A percentile compares a stretch with the other conserved stretches of the same genome.
These are phyloP conservation scores for Leucosporidium yakuticum DNA, from an alignment of 768 basidiomycete genomes.

Conservation along the genomic window DNA sequence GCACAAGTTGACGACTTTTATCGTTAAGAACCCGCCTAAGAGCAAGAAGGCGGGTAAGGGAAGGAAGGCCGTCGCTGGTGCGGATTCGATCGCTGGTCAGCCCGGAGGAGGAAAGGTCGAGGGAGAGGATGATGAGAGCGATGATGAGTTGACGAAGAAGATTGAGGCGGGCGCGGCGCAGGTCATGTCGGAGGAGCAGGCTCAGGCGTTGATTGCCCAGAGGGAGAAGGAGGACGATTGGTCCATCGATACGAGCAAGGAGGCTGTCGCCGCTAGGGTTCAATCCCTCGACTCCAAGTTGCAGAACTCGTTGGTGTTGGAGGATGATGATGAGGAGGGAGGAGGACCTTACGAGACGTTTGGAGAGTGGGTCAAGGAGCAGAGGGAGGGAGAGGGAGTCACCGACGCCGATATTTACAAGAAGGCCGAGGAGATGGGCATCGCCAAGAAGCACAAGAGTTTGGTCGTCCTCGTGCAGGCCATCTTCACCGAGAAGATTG, in stretches of 20 bases:
- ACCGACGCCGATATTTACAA: conserved; percentile 68
- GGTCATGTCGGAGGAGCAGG: conserved; percentile 43
- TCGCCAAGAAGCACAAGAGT: conserved; percentile 91
- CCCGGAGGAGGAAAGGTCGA: conserved; percentile 7
- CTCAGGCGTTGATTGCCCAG: conserved; percentile 50
- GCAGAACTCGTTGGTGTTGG: conserved; percentile 49
- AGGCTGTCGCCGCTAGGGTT: conserved; percentile 77
- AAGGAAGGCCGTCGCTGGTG: conserved; percentile 40
- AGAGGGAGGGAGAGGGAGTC: conserved; percentile 42
- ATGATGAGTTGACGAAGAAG: conserved; percentile 80
- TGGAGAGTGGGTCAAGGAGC: conserved; percentile 64
- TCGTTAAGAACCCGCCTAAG: conserved; percentile 94
- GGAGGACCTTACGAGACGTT: conserved; percentile 81
- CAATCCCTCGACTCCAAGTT: conserved; percentile 50
- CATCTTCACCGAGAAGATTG: conserved; percentile 69
- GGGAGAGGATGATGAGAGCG: conserved; percentile 53
- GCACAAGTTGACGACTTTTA: conserved; percentile 92
- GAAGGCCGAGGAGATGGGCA: conserved; percentile 81
- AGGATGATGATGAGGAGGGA: conserved; percentile 74
- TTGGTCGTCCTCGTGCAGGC: conserved; percentile 74
- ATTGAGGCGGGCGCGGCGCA: conserved; percentile 85
- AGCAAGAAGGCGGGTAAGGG: conserved; percentile 58
- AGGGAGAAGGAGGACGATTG: conserved; percentile 67
- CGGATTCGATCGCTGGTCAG: conserved; percentile 36
- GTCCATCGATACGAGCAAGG: conserved; percentile 85